Conservation (phyloP, 2,329 filamentous ascomycete genomes). For the Aspergillus pseudonomiae region DNA sequence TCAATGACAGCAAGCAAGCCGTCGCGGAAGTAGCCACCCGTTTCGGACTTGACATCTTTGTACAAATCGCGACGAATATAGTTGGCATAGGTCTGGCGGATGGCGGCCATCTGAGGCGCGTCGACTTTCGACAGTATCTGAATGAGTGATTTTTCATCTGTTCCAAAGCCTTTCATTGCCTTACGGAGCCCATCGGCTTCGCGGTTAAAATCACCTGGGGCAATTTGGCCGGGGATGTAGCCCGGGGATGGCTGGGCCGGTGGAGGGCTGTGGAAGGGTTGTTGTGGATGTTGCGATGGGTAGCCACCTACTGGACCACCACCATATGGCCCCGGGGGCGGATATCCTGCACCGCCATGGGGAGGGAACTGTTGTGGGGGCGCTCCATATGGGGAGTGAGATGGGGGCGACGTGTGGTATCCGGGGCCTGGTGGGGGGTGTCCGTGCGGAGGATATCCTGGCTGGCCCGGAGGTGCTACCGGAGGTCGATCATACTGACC, state of each 20-base stretch:
- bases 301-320: conserved; percentile 17
- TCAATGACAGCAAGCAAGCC: conserved; percentile 74
- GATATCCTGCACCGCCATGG: conserved; percentile 25
- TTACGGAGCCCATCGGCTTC: conserved; percentile 73
- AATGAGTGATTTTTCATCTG: conserved; percentile 79
- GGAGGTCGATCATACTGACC: conserved; percentile 27
- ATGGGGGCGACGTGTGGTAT: conserved; percentile 15
- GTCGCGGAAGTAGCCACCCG: conserved; percentile 72
- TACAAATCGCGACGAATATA: conserved; percentile 69
- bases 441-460: conserved; percentile 27
- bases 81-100: conserved; percentile 69
- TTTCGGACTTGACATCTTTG: conserved; percentile 77
- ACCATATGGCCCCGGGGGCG: conserved; percentile 34
- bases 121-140: conserved; percentile 71
- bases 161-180: conserved; percentile 94
- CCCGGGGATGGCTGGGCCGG: conserved; percentile 71
- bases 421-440: conserved; percentile 13
- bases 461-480: conserved; percentile 34
- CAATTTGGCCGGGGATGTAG: conserved; percentile 72
- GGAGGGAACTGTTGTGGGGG: conserved; percentile 18
- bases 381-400: conserved; percentile 21
- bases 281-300: conserved; percentile 37
- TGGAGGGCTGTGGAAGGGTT: conserved; percentile 24
- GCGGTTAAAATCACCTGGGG: conserved; percentile 65
- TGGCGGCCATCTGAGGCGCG: conserved; percentile 72